These are phyloP conservation scores for Entoloma clypeatum DNA, from an alignment of 1,284 basidiomycete genomes.

Conservation along the genomic window DNA sequence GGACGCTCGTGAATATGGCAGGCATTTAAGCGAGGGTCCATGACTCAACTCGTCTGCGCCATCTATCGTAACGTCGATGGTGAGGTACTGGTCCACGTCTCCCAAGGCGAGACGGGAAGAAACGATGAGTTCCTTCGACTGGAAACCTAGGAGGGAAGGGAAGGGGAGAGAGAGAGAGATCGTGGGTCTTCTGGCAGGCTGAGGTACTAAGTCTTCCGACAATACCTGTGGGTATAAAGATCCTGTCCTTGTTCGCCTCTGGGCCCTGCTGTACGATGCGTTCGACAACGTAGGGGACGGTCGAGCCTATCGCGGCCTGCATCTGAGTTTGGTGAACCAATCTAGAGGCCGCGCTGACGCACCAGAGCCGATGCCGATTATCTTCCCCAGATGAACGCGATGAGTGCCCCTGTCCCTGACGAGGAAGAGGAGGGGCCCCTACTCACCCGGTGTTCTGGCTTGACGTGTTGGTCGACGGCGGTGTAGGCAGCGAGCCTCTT, in stretches of 20 bases:
- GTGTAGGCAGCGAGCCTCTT: constrained; percentile 93
- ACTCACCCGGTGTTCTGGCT: constrained; percentile 77
- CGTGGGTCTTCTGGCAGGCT: constrained; percentile 16
- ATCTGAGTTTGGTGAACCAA: constrained; percentile 1
- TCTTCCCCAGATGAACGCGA: constrained; percentile 37
- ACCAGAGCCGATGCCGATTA: constrained; percentile 91
- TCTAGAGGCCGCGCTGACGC: constrained; percentile 10
- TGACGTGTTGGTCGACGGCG: constrained; percentile 90
- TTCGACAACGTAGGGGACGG: constrained; percentile 97
- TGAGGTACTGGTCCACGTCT: constrained; percentile 88
- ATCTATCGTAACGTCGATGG: constrained; percentile 94
- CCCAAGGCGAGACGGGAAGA: constrained; percentile 78
- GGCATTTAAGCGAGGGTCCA: not conserved
- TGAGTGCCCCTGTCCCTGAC: not conserved
- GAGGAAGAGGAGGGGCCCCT: not conserved
- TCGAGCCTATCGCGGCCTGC: constrained; percentile 61
- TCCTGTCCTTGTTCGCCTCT: constrained; percentile 71
- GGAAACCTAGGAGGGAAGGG: constrained; percentile 69
- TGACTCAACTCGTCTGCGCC: constrained; percentile 91
- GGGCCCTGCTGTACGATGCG: constrained; percentile 85
- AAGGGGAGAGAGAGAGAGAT: constrained; percentile 2
- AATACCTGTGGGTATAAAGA: constrained; percentile 87
- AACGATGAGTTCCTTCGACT: constrained; percentile 94
- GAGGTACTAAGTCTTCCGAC: no score
- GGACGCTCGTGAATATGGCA: constrained; percentile 1